Evolutionary conservation across 2,329 filamentous ascomycete genomes (phyloP), one percentile per base, ranked within the genome.

Genomic region (Phoma sp.): DNA sequence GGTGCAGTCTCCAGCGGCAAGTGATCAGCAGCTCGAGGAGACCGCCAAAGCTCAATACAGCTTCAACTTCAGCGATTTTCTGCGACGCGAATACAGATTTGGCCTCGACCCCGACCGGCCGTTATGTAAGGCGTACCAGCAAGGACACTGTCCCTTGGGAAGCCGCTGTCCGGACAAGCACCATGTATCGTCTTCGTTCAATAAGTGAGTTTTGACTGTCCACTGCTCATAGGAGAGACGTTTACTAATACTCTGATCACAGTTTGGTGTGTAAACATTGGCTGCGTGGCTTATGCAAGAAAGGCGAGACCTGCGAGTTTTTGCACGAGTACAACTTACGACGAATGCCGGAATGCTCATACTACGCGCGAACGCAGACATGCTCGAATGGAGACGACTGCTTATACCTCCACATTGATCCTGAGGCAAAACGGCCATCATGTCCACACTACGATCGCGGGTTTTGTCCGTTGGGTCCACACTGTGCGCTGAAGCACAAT

Each of bases 301-400:
- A 98, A 78, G 95, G 93, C 68, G 89, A 97, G 71, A 86, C 87
- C 64, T 99, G 95, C 86, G 95, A 99, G 80, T 99, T 98, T 70
- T 82, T 98, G 43, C 95, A 99, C 82, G 95, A 98, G 78, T 99
- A 97, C 81, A 98, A 99, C 78, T 84, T 99, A 65, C 88, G 95
- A 60, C 93, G 95, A 76, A 98, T 98, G 91, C 93, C 95, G 59
- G 95, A 98, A 79, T 99, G 95, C 79, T 96, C 96, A 71, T 96
- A 96, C 77, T 98, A 93, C 78, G 88, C 92, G 53, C 86, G 92
- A 57, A 96, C 95, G 71, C 91, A 91, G 51, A 97, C 96, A 75
- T 99, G 95, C 78, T 91, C 90, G 60, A 96, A 97, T 77, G 95
- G 93, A 63, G 93, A 98, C 75, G 95, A 99, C 78, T 99, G 95